Percentiles rank a stretch among this genome's conserved stretches.
phyloP scores from a whole-genome alignment of 2,329 filamentous ascomycete species.

The Colletotrichum spinosum region DNA sequence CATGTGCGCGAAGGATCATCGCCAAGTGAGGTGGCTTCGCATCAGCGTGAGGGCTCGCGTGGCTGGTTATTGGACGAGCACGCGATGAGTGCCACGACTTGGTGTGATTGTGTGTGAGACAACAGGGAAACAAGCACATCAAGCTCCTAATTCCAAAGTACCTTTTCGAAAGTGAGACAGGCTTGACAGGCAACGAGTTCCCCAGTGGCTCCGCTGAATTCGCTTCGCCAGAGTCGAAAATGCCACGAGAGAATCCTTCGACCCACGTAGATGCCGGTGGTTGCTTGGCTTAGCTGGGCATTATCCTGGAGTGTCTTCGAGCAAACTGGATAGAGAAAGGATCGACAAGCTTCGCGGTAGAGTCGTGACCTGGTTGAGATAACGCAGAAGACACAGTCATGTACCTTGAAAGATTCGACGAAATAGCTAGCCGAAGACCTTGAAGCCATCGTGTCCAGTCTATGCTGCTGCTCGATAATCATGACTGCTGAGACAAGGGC shows the following conservation, averaged over 20 bases:
- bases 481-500: too few relatives aligned
- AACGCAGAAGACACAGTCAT: too few relatives aligned
- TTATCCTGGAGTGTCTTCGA: background rate
- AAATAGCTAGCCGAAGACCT: background rate
- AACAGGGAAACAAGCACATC: slow-evolving; percentile 2
- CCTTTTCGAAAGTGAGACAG: background rate
- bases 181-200: background rate
- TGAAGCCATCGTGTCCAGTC: slow-evolving; percentile 8
- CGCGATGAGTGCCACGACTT: background rate
- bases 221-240: too few relatives aligned
- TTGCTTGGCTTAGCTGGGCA: slow-evolving; percentile 15
- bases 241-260: slow-evolving; percentile 22
- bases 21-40: slow-evolving; percentile 15
- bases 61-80: slow-evolving; percentile 10
- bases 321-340: slow-evolving; percentile 3
- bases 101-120: slow-evolving; percentile 3
- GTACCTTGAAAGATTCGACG: too few relatives aligned
- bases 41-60: background rate
- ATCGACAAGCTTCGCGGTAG: slow-evolving; percentile 6
- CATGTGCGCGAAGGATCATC: slow-evolving; percentile 24
- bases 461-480: too few relatives aligned
- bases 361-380: background rate
- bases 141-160: slow-evolving; percentile 14
- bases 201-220: too few relatives aligned
- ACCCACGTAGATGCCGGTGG: slow-evolving; percentile 13